Evolutionary conservation across 148 eudicot genomes (phyloP), one percentile per base, ranked within the genome.

Genomic region (Gaultheria prostrata): DNA sequence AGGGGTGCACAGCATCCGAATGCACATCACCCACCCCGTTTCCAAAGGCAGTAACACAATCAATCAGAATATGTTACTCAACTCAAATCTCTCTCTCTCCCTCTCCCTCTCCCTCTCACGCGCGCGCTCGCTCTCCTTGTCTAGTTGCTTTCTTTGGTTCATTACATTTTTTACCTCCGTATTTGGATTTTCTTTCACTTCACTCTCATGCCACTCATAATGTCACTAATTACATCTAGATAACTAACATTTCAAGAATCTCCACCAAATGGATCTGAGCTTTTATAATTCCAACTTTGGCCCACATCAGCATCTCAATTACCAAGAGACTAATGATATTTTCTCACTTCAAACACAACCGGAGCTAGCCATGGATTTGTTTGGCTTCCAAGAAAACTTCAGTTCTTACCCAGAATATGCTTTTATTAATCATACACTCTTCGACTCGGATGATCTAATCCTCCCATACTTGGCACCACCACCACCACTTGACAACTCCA

Each of bases 301-400:
- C 35, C 26, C 11, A 21, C 28, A 73, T 74, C 67, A 80, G 20
- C 78, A 69, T 28, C 24, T 48, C 15, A 46, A 83, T 65, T 26
- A 65, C 30, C 79, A 33, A 72, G 85, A 53, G 2, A 78, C 46
- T 14, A 10, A 10, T 11, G 32, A 49, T 12, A 33, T 26, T 59
- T 73, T 80, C 53, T 14, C 82, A 53, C 72, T 45, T 39, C 59
- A 46, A 74, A 1, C 61, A 50, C 85, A 82, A 32, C 20, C 80
- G 45, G 77, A 84, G 82, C 82, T 63, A 65, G 48, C 82, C 1
- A 86, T 82, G 76, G 85, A 86, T 75, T 82, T 88, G 30, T 71
- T 69, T 49, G 73, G 56, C 45, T 76, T 84, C 74, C 75, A 53
- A 43, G 70, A 78, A 49, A 65, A 53, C 33, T 71, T 33, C 65